Base-by-base conservation (phyloP, 2,329 filamentous ascomycete species). In the Aspergillus bombycis region DNA sequence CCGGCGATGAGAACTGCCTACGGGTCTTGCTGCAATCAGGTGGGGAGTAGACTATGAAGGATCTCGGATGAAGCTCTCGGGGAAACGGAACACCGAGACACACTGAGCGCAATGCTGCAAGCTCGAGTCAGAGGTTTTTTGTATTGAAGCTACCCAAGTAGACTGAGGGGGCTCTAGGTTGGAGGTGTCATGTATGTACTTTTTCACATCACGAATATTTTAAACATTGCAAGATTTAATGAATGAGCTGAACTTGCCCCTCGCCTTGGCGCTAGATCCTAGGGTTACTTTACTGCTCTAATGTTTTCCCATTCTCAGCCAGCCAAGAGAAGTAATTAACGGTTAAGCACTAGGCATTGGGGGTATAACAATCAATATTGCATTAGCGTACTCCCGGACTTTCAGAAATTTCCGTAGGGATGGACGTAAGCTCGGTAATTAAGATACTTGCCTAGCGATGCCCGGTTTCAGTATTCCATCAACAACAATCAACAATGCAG, bases 1-100 rank as follows among this genome's bases (percentile, higher is more conserved):
- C 57, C 21, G 57, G 57, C 7, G 57, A 59, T 41, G 57, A 59
- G 36, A 50, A 59, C 19, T 52, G 57, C 32, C 16, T 59, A 41
- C 57, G 57, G 32, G 57, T 36, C 16, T 38, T 59, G 30, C 45
- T 59, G 28, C 45, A 59, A 32, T 21, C 50, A 6, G n/a, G 50
- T 53, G 50, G 19, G 50, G 50, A 53, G 28, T 34, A 32, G 23
- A 41, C 3, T 16, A 36, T 1, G 34, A 36, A 36, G 34, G 34
- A 16, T 36, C 34, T 36, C 12, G 11, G 0, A 41, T 14, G 19
- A n/a, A n/a, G 38, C 7, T n/a, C 19, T 41, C 38, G 38, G 38
- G 16, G 38, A 1, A 41, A 41, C 8, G 38, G 38, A 41, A 7
- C 19, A 19, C 1, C n/a, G 38, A 41, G 19, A 41, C 23, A 41